phyloP scores from a whole-genome alignment of 2,329 filamentous ascomycete species.

The Teratosphaeria pseudoeucalypti region DNA sequence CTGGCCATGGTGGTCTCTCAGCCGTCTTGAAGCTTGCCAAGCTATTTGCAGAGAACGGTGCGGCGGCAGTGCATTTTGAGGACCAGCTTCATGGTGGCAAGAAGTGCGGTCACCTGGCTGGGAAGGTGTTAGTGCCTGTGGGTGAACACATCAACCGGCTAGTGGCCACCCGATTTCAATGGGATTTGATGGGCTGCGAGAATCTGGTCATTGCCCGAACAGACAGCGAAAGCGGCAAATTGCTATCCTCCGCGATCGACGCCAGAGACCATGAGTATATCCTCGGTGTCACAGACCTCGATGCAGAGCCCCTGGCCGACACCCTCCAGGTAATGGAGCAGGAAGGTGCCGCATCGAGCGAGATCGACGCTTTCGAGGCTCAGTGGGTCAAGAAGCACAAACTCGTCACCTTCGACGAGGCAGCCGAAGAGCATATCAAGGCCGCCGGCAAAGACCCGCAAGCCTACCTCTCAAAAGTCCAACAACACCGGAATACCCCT shows the following conservation, averaged over 20 bases:
- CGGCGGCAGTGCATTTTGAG: conserved; percentile 93
- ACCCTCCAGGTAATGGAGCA: conserved; percentile 84
- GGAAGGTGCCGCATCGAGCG: conserved; percentile 61
- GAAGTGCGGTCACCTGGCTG: conserved; percentile 93
- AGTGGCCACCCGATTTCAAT: conserved; percentile 85
- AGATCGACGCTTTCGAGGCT: conserved; percentile 80
- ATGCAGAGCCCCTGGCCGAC: conserved; percentile 74
- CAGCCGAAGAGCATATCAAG: conserved; percentile 34
- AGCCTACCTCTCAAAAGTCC: conserved; percentile 20
- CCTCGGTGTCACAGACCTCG: conserved; percentile 65
- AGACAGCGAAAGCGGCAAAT: conserved; percentile 85
- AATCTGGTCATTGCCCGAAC: conserved; percentile 92
- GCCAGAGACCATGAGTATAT: conserved; percentile 96
- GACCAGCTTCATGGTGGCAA: conserved; percentile 97
- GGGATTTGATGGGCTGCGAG: conserved; percentile 95
- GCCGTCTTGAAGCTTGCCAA: conserved; percentile 94
- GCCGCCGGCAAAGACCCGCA: conserved; percentile 19
- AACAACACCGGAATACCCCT: conserved; percentile 58
- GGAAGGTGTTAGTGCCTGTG: conserved; percentile 87
- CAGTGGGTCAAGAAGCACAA: conserved; percentile 79
- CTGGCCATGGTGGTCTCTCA: conserved; percentile 81
- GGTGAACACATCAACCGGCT: conserved; percentile 95
- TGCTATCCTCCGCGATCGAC: conserved; percentile 84
- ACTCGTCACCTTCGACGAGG: conserved; percentile 83
- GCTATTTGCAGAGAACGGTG: conserved; percentile 93